Evolutionary conservation across 192 early-diverging fungal species (phyloP).

Genomic region (Polychytrium aggregatum): DNA sequence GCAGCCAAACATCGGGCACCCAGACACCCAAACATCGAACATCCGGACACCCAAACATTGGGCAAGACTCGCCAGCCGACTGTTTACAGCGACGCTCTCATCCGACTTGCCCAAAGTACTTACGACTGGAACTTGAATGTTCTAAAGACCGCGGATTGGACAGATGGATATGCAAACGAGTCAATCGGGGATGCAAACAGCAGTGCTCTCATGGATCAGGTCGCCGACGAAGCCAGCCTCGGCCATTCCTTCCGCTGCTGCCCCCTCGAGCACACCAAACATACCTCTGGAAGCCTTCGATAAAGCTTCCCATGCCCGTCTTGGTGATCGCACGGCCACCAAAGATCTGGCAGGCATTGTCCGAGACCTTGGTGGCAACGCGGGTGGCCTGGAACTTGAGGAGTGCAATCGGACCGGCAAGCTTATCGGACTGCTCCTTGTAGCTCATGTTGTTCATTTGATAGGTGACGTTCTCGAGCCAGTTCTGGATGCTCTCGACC

Average conservation of each 20-base stretch:
- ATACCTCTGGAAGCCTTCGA: constrained; percentile 57
- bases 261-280: constrained; percentile 40
- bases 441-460: constrained; percentile 61
- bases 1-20: no score
- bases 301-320: constrained; percentile 56
- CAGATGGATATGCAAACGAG: no score
- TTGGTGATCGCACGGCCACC: constrained; percentile 59
- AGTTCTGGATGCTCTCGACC: constrained; percentile 40
- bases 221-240: neutral
- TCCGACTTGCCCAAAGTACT: no score
- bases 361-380: constrained; percentile 44
- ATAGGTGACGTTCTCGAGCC: constrained; percentile 53
- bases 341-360: constrained; percentile 63
- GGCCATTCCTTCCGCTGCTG: constrained; percentile 27
- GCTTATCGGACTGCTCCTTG: constrained; percentile 44
- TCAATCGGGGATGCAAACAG: no score
- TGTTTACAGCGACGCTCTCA: no score
- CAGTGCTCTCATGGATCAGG: neutral
- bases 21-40: neutral
- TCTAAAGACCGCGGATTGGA: no score
- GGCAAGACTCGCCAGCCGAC: no score
- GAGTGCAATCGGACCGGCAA: constrained; percentile 58
- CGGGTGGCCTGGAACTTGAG: constrained; percentile 48
- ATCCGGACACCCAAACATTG: no score
- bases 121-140: no score